A percentile compares a stretch with the other conserved stretches of the same genome.
Evolutionary conservation across 257 asterid genomes (phyloP).

Genomic region (Craterostigma plantagineum): DNA sequence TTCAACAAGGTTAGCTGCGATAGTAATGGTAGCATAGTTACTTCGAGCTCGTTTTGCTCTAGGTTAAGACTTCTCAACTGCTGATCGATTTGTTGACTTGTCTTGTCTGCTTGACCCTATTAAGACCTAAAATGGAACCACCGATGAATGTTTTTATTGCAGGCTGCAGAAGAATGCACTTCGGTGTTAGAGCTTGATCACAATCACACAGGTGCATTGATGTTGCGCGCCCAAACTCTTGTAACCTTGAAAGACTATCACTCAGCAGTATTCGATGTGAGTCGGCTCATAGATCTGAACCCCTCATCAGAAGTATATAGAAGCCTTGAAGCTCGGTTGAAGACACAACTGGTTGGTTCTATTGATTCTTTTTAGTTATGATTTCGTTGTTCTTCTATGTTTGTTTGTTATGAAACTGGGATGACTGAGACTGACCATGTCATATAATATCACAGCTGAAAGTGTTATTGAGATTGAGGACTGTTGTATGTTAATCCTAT

Average conservation of each 20-base stretch:
- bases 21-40: too few species aligned
- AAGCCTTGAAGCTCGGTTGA: conserved; percentile 60
- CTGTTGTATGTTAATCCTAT: too few species aligned
- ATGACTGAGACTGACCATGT: too few species aligned
- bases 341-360: conserved; percentile 58
- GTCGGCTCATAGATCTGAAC: conserved; percentile 70
- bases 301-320: conserved; percentile 78
- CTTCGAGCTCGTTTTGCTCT: too few species aligned
- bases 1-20: conserved; percentile 45
- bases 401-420: neutral
- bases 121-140: too few species aligned
- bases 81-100: too few species aligned
- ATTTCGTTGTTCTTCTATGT: conserved; percentile 1
- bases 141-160: conserved; percentile 3
- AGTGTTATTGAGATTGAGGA: too few species aligned
- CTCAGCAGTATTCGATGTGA: conserved; percentile 89
- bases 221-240: conserved; percentile 93
- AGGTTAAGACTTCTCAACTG: too few species aligned
- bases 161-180: conserved; percentile 99
- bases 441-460: too few species aligned
- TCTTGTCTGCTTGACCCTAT: too few species aligned
- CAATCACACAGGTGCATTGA: conserved; percentile 86
- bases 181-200: conserved; percentile 86
- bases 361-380: conserved; percentile 8
- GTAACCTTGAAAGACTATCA: conserved; percentile 87